A percentile compares a stretch with the other conserved stretches of the same genome.
Conservation (phyloP, 1,284 basidiomycete genomes). For the Malassezia yamatoensis region DNA sequence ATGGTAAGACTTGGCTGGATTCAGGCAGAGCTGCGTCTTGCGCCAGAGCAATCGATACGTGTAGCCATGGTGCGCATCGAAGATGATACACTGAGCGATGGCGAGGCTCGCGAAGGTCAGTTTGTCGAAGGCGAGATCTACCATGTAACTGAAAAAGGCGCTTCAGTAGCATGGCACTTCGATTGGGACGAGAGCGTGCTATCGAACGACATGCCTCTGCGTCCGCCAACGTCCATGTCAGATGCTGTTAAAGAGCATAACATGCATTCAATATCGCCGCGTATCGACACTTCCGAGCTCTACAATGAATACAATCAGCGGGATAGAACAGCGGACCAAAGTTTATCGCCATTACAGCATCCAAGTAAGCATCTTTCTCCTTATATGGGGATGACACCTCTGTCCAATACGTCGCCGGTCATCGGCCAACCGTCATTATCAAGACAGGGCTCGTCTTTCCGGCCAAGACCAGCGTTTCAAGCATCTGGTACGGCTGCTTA, state of each 20-base stretch:
- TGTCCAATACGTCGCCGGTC: neutral
- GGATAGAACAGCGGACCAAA: neutral
- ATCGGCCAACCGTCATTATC: neutral
- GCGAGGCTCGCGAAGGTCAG: conserved; percentile 9
- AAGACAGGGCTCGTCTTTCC: too few relatives aligned
- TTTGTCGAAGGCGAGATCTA: conserved; percentile 16
- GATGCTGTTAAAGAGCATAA: conserved; percentile 1
- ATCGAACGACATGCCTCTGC: neutral
- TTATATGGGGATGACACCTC: conserved; percentile 1
- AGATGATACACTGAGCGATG: neutral
- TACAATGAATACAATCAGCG: conserved; percentile 5
- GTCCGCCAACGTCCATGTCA: conserved; percentile 15
- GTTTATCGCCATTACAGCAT: neutral
- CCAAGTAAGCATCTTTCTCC: neutral
- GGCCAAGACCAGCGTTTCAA: neutral
- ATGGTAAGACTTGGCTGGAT: conserved; percentile 76
- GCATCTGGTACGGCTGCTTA: neutral
- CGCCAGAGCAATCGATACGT: conserved; percentile 5
- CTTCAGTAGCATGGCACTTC: conserved; percentile 15
- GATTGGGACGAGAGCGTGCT: conserved; percentile 11
- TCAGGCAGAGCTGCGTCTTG: conserved; percentile 3
- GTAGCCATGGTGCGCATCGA: conserved; percentile 15
- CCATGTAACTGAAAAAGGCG: conserved; percentile 15
- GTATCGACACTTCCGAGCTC: conserved; percentile 7
- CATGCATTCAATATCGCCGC: conserved; percentile 11